Evolutionary conservation across 2,329 filamentous ascomycete genomes (phyloP), one percentile per base, ranked within the genome.

Genomic region (Diaporthe sp.): DNA sequence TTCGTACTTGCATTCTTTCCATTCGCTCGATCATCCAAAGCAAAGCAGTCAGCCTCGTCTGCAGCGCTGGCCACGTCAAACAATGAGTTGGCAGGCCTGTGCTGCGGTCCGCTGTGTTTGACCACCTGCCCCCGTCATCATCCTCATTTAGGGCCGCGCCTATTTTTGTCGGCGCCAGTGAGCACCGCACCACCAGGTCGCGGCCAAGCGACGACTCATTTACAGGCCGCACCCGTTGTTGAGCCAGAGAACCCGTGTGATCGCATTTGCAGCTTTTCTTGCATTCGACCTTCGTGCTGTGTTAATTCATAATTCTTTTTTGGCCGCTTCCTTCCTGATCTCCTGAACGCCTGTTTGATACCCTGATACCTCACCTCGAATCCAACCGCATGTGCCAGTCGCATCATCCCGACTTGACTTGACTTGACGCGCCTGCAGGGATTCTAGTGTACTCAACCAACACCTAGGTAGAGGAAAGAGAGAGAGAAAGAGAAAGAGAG

Each of bases 141-240:
- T 64, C 69, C 69, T 74, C 30, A 50, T 42, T 42, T 50, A 35
- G 72, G 72, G 67, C 72, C 67, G 72, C 64, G 64, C 72, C 72
- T 71, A 71, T 66, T 71, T 71, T 64, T 64, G 69, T 64, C 47
- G 69, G 57, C 57, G 69, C 54, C 57, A 42, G 67, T 45, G 42
- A 42, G 17, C 54, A 55, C 54, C 25, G 64, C 67, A 74, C 64
- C 68, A 64, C 30, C 8, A 68, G 64, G 47, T 25, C 64, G 47
- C 47, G 47, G 64, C 64, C 64, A 28, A 68, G 64, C 45, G 35
- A 54, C 64, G 45, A 68, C 64, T 68, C 64, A 54, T 68, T 67
- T 68, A 68, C 64, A 15, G 47, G 47, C 45, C 47, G 13, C 64
- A 22, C 64, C 64, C 22, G 45, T 66, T 66, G 40, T 40, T 66